Percentiles rank a stretch among this genome's conserved stretches.
phyloP scores from a whole-genome alignment of 768 basidiomycete species.

The Lanmaoa rubissima region DNA sequence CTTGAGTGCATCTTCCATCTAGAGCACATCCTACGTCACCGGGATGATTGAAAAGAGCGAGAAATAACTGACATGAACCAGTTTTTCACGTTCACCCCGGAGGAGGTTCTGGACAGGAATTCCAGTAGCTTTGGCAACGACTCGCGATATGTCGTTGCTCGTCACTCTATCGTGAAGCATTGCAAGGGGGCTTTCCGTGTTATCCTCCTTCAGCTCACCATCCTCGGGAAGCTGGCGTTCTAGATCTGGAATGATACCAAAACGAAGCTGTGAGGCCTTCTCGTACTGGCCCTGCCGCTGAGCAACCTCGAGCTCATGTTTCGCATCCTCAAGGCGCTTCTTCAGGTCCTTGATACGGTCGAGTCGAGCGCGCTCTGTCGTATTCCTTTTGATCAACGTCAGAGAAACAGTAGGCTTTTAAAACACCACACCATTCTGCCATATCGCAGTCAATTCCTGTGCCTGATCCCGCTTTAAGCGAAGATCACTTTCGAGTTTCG shows the following conservation, averaged over 20 bases:
- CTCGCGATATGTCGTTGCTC: slow-evolving; percentile 83
- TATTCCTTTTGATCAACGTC: neutral
- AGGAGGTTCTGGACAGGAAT: slow-evolving; percentile 87
- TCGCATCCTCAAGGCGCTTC: slow-evolving; percentile 75
- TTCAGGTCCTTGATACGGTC: slow-evolving; percentile 72
- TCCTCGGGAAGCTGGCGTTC: slow-evolving; percentile 65
- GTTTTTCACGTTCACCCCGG: slow-evolving; percentile 86
- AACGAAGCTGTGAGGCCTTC: slow-evolving; percentile 77
- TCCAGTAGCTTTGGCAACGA: slow-evolving; percentile 85
- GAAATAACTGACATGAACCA: slow-evolving; percentile 67
- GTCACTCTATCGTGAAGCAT: slow-evolving; percentile 88
- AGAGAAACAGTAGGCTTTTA: neutral
- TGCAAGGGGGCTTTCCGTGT: slow-evolving; percentile 41
- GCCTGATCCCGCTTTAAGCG: slow-evolving; percentile 62
- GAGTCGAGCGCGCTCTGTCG: slow-evolving; percentile 61
- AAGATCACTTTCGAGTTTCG: slow-evolving; percentile 64
- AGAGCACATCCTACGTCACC: slow-evolving; percentile 1
- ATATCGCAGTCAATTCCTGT: slow-evolving; percentile 55
- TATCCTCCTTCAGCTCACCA: slow-evolving; percentile 44
- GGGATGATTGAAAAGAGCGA: neutral
- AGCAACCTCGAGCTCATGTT: slow-evolving; percentile 82
- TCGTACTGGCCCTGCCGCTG: slow-evolving; percentile 90
- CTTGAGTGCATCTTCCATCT: slow-evolving; percentile 86
- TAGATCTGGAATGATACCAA: slow-evolving; percentile 80
- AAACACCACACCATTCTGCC: slow-evolving; percentile 59